A percentile compares a stretch with the other conserved stretches of the same genome.
These are phyloP conservation scores for Penicillium parvum DNA, from an alignment of 495 filamentous ascomycete genomes.

Conservation along the genomic window DNA sequence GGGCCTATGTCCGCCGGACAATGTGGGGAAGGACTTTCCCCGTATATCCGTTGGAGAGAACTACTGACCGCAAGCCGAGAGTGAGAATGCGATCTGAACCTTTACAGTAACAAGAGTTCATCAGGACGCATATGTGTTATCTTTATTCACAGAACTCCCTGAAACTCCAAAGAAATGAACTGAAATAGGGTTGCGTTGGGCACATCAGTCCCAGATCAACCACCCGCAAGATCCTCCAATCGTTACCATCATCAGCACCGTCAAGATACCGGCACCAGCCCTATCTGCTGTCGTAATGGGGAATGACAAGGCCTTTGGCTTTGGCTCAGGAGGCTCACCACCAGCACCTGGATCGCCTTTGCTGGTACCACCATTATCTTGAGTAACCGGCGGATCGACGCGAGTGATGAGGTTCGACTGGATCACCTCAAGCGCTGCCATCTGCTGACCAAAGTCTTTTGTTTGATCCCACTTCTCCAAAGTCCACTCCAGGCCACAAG, in stretches of 20 bases:
- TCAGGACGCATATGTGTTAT: not conserved
- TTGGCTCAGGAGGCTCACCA: conserved; percentile 9
- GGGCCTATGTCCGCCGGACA: not conserved
- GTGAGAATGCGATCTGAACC: no score
- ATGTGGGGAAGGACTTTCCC: conserved; percentile 1
- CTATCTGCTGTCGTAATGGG: conserved; percentile 27
- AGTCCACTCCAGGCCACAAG: conserved; percentile 67
- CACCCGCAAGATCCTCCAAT: conserved; percentile 30
- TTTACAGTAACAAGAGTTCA: no score
- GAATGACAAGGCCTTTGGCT: conserved; percentile 12
- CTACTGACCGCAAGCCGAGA: not conserved
- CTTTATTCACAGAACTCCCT: conserved; percentile 23
- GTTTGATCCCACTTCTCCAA: conserved; percentile 48
- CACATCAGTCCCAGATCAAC: conserved; percentile 28
- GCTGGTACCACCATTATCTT: conserved; percentile 69
- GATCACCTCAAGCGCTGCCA: conserved; percentile 65
- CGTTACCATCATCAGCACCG: conserved; percentile 25
- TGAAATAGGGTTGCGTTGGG: not conserved
- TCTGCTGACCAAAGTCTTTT: conserved; percentile 64
- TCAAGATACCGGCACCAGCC: conserved; percentile 34
- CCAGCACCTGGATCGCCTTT: conserved; percentile 67
- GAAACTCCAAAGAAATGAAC: conserved; percentile 2
- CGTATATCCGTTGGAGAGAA: not conserved
- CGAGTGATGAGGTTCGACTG: conserved; percentile 54
- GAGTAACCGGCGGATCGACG: conserved; percentile 54